Conservation (phyloP, 306 rosid genomes). For the Vigna nakashimae region DNA sequence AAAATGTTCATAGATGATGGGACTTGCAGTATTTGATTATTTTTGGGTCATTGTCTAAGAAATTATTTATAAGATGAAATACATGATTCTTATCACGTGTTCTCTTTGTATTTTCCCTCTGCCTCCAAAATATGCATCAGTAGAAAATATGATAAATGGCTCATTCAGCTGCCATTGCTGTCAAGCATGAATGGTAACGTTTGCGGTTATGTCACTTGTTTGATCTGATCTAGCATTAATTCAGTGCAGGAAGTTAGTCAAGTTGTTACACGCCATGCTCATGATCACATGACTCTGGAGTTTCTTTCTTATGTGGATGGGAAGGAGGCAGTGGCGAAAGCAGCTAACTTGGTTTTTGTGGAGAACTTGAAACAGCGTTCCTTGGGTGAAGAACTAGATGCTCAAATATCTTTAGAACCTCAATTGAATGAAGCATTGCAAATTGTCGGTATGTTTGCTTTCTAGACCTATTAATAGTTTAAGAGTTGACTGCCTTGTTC, state of each 20-base stretch:
- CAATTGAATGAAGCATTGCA: conserved; percentile 70
- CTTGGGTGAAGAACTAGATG: conserved; percentile 53
- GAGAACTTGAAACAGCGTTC: conserved; percentile 56
- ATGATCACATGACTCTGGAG: conserved; percentile 63
- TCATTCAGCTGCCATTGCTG: background rate
- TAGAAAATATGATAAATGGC: conserved; percentile 20
- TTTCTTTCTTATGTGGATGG: conserved; percentile 75
- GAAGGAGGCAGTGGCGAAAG: conserved; percentile 79
- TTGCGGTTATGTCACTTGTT: conserved; percentile 6
- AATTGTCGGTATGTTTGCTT: conserved; percentile 70
- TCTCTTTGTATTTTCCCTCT: conserved; percentile 28
- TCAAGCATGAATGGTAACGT: conserved; percentile 25
- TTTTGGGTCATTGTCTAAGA: conserved; percentile 25
- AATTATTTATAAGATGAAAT: conserved; percentile 16
- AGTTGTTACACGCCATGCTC: conserved; percentile 42
- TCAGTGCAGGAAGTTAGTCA: conserved; percentile 62
- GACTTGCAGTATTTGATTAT: background rate
- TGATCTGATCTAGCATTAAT: conserved; percentile 46
- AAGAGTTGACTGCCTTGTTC: conserved; percentile 36
- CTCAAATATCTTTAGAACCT: conserved; percentile 57
- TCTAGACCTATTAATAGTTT: conserved; percentile 39
- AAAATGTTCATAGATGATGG: background rate
- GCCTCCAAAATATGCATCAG: background rate
- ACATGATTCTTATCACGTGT: background rate
- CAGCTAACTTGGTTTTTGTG: conserved; percentile 72